phyloP scores from a whole-genome alignment of 441 rosid species.

The Bruguiera hainesii region DNA sequence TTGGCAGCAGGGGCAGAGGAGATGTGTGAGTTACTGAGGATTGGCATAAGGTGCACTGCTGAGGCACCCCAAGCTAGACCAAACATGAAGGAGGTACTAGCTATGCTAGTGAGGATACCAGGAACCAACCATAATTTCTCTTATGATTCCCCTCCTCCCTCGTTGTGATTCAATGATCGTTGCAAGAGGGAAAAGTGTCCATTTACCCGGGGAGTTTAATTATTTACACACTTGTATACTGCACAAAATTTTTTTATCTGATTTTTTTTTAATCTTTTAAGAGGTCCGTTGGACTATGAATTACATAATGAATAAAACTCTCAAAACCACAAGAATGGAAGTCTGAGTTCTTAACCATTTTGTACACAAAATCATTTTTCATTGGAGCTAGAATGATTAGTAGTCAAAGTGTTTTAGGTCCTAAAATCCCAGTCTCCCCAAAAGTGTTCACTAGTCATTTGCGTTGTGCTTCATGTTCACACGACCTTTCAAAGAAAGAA shows the following conservation, averaged over 20 bases:
- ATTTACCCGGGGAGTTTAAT: conserved; percentile 13
- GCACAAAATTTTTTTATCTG: conserved; percentile 25
- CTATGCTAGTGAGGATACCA: conserved; percentile 51
- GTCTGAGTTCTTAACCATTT: too few relatives aligned
- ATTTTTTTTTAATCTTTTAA: conserved; percentile 25
- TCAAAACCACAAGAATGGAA: too few relatives aligned
- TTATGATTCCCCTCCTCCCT: conserved; percentile 29
- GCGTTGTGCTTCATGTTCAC: too few relatives aligned
- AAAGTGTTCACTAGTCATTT: too few relatives aligned
- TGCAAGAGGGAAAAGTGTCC: conserved; percentile 21
- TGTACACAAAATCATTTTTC: conserved; percentile 3
- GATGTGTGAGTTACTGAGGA: conserved; percentile 55
- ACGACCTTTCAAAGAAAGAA: too few relatives aligned
- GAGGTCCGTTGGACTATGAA: too few relatives aligned
- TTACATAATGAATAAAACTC: too few relatives aligned
- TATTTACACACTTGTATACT: conserved; percentile 7
- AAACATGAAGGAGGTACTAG: conserved; percentile 81
- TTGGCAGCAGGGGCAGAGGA: conserved; percentile 58
- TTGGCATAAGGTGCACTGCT: conserved; percentile 69
- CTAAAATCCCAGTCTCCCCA: too few relatives aligned
- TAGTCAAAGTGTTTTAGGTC: too few relatives aligned
- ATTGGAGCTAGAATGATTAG: background rate
- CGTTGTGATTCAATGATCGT: conserved; percentile 19
- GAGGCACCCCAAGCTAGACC: conserved; percentile 81
- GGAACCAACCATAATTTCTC: conserved; percentile 28